These are phyloP conservation scores for Aspergillus ochraceus DNA, from an alignment of 2,329 filamentous ascomycete genomes.

Conservation along the genomic window DNA sequence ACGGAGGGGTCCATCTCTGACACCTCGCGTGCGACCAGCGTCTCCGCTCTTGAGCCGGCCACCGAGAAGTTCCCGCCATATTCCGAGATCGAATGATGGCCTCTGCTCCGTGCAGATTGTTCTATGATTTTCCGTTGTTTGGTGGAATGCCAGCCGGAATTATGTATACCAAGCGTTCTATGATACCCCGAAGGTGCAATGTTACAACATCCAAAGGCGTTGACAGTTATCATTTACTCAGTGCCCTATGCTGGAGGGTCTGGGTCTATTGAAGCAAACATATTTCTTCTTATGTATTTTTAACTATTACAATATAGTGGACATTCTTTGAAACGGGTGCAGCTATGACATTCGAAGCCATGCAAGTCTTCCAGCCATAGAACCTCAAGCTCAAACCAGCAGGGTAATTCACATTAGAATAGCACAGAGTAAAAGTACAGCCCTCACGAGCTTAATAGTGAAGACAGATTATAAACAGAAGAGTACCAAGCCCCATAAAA, in stretches of 20 bases:
- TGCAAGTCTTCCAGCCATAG: background rate
- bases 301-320: background rate
- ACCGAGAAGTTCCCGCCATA: constrained; percentile 2
- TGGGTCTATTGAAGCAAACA: background rate
- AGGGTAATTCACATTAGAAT: background rate
- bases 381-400: background rate
- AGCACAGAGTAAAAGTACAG: too few relatives aligned
- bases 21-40: constrained; percentile 31
- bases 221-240: background rate
- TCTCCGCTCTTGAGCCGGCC: constrained; percentile 19
- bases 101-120: constrained; percentile 2
- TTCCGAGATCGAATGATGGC: constrained; percentile 15
- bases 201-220: constrained; percentile 11
- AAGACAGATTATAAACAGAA: too few relatives aligned
- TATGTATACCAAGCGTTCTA: constrained; percentile 13
- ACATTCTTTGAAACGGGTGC: background rate
- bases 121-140: background rate
- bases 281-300: background rate
- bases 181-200: constrained; percentile 19
- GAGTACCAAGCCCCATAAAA: background rate
- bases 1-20: constrained; percentile 28
- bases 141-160: background rate
- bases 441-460: too few relatives aligned
- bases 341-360: too few relatives aligned
- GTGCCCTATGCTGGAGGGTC: background rate